Conservation (phyloP, 352 stramenopile genomes). For the Globisporangium paroecandrum region DNA sequence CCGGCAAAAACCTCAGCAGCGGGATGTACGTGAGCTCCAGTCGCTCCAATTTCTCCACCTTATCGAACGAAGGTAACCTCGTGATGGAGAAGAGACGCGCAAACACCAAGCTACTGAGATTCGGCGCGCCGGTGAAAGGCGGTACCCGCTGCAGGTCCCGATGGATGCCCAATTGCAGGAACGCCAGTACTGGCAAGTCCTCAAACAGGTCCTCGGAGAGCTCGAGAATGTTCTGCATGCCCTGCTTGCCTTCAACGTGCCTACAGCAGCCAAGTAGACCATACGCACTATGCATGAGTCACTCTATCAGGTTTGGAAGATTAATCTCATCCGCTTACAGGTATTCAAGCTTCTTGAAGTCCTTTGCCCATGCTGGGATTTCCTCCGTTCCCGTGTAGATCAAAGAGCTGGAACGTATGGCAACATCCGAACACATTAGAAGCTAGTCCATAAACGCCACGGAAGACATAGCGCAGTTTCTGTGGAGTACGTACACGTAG, state of each 20-base stretch:
- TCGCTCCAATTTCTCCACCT: conserved; percentile 18
- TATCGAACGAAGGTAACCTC: conserved; percentile 26
- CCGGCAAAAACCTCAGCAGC: conserved; percentile 18
- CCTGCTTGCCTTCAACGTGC: conserved; percentile 41
- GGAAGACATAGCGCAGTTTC: too few relatives aligned
- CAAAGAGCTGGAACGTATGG: conserved; percentile 16
- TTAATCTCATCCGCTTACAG: conserved; percentile 21
- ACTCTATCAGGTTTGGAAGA: not conserved
- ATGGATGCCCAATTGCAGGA: conserved; percentile 36
- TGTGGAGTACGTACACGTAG: conserved; percentile 27
- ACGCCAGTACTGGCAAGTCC: conserved; percentile 26
- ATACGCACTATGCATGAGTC: not conserved
- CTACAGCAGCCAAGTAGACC: conserved; percentile 12
- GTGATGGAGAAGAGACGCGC: conserved; percentile 20
- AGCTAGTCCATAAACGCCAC: too few relatives aligned
- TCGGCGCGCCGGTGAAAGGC: conserved; percentile 25
- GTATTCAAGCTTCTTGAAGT: conserved; percentile 34
- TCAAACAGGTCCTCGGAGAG: conserved; percentile 31
- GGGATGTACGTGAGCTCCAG: conserved; percentile 26
- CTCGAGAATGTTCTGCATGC: conserved; percentile 20
- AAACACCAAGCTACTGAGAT: conserved; percentile 31
- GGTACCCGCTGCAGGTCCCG: conserved; percentile 23
- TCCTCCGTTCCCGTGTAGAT: conserved; percentile 27
- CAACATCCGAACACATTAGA: not conserved
- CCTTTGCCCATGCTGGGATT: conserved; percentile 29